Evolutionary conservation across 1,139 yeast species (phyloP).

Genomic region (Candida neerlandica): DNA sequence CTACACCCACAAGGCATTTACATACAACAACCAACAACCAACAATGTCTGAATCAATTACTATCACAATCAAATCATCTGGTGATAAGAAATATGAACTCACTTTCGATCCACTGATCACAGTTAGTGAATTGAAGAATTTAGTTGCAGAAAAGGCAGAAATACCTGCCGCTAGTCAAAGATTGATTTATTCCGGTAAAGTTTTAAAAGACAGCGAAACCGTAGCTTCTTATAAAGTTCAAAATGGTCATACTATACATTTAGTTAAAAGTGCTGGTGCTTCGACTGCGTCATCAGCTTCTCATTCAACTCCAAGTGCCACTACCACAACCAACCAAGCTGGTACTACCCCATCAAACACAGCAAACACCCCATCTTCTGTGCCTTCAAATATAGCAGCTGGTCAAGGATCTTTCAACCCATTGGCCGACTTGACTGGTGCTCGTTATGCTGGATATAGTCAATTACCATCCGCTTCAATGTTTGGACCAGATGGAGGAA

Average conservation of each 20-base stretch:
- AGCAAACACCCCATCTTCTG: constrained; percentile 23
- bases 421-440: constrained; percentile 89
- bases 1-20: background rate
- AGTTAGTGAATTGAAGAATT: constrained; percentile 68
- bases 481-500: constrained; percentile 97
- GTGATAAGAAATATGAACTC: constrained; percentile 78
- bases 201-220: constrained; percentile 80
- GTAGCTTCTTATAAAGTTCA: constrained; percentile 78
- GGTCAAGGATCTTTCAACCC: constrained; percentile 92
- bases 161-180: constrained; percentile 80
- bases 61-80: constrained; percentile 56
- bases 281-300: constrained; percentile 21
- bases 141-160: constrained; percentile 59
- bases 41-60: constrained; percentile 27
- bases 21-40: background rate
- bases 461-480: constrained; percentile 85
- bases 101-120: constrained; percentile 55
- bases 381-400: constrained; percentile 78
- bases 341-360: constrained; percentile 11
- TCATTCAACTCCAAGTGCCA: constrained; percentile 22
- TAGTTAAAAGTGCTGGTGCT: constrained; percentile 68
- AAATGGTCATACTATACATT: constrained; percentile 83
- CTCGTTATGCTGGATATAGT: constrained; percentile 90
- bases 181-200: constrained; percentile 90
- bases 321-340: constrained; percentile 4